These are phyloP conservation scores for Penicillium steckii DNA, from an alignment of 495 filamentous ascomycete genomes.

Conservation along the genomic window DNA sequence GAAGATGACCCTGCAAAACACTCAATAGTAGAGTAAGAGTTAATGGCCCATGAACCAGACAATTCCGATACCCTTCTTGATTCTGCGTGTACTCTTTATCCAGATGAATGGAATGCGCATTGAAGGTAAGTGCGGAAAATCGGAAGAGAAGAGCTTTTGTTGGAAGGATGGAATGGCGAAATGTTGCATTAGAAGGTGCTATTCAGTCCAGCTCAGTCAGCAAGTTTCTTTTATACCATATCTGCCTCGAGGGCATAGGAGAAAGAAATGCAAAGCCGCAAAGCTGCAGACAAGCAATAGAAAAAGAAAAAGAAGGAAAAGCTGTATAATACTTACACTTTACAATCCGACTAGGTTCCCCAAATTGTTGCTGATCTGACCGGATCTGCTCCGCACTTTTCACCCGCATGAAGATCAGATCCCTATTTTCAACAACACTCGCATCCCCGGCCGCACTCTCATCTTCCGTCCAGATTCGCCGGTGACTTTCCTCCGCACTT, in stretches of 20 bases:
- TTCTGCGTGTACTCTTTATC: conserved; percentile 66
- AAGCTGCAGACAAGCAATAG: no score
- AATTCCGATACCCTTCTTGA: conserved; percentile 68
- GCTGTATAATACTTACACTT: conserved; percentile 34
- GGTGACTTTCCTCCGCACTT: conserved; percentile 31
- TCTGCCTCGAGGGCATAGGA: no score
- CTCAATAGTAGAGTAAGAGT: conserved; percentile 72
- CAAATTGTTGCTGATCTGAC: conserved; percentile 28
- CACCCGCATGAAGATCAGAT: conserved; percentile 61
- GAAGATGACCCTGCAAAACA: conserved; percentile 53
- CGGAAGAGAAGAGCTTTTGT: conserved; percentile 70
- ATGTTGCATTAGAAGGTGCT: conserved; percentile 50
- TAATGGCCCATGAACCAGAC: conserved; percentile 86
- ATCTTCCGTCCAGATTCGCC: conserved; percentile 43
- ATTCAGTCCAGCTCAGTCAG: not conserved
- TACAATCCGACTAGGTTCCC: conserved; percentile 26
- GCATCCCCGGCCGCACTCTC: conserved; percentile 36
- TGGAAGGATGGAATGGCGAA: conserved; percentile 60
- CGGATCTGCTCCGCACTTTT: conserved; percentile 34
- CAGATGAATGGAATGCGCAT: conserved; percentile 84
- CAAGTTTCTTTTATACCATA: no score
- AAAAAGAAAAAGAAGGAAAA: no score
- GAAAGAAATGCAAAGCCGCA: no score
- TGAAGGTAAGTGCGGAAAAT: conserved; percentile 83
- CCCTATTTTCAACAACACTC: conserved; percentile 51